These are phyloP conservation scores for Carex parvula DNA, from an alignment of 176 grass and related monocot species.

Conservation along the genomic window DNA sequence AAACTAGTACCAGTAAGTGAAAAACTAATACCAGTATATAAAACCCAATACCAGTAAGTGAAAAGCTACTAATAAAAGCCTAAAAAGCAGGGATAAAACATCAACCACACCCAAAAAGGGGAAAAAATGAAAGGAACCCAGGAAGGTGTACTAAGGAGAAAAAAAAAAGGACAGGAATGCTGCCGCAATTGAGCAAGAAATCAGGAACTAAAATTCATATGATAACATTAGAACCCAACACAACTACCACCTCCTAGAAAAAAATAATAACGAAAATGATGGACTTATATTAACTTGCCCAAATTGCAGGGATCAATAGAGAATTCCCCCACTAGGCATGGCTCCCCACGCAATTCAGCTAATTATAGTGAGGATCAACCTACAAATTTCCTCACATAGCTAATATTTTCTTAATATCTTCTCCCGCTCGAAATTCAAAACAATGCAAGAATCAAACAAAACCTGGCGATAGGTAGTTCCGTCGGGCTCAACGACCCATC, in stretches of 20 bases:
- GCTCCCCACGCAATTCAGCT: neutral
- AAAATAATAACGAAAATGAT: neutral
- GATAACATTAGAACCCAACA: neutral
- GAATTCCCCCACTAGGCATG: neutral
- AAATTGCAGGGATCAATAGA: slow-evolving; percentile 3
- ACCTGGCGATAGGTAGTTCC: slow-evolving; percentile 91
- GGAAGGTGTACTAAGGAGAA: neutral
- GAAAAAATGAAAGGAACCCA: neutral
- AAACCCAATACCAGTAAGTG: no score
- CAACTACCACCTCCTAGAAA: neutral
- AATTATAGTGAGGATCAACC: slow-evolving; percentile 3
- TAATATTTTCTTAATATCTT: neutral
- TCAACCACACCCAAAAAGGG: neutral
- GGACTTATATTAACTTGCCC: neutral
- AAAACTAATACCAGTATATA: no score
- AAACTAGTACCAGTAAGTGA: no score
- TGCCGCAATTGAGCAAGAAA: neutral
- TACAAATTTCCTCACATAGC: neutral
- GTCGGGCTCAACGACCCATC: slow-evolving; percentile 72
- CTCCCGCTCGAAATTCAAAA: slow-evolving; percentile 13
- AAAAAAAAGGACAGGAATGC: neutral
- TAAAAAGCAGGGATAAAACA: neutral
- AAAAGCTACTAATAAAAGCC: no score
- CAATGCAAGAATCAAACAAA: slow-evolving; percentile 4
- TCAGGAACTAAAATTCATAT: neutral